Evolutionary conservation across 179 eudicot species (phyloP), one percentile per base, ranked within the genome.

Genomic region (Corrigiola litoralis): DNA sequence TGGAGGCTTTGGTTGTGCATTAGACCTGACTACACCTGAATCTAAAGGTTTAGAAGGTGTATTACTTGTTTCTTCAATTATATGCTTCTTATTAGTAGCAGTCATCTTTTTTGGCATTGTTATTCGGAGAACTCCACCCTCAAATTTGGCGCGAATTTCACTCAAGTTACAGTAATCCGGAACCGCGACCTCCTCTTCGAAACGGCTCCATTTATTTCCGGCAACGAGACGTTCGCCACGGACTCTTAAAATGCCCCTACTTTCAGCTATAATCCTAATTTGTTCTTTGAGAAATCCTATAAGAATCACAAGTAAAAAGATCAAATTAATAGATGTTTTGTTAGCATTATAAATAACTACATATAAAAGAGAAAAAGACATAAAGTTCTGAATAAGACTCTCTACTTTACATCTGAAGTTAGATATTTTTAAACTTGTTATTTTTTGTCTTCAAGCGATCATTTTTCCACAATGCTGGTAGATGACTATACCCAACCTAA

Each of bases 271-370:
- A 11, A 92, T 84, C 60, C 68, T 82, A 2, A 92, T 63, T 46
- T 87, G 82, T 21, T 89, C 85, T 73, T 78, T 89, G 16, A 16
- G 33, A 54, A 87, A 92, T 34, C 87, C 98, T 92, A 54, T 17
- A 33, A 48, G 4, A 12, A 0, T 2, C 20, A 24, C 8, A 28
- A 33, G 40, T 0, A 0, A 68, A 9, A 47, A 27, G 5, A 63
- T 36, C 4, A 3, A 40, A 28, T 41, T n/a, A 24, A 27, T 14
- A 23, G 13, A 36, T 4, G 7, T 33, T 17, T 11, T 5, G 0
- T 2, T 20, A 18, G 2, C 33, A 23, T 4, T 9, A n/a, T 9
- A 2, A 29, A 14, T 1, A 47, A 3, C 4, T 21, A 9, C 25
- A 2, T 3, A 16, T 3, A n/a, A n/a, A n/a, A n/a, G n/a, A n/a